Conservation (phyloP, 2,329 filamentous ascomycete genomes). For the Seiridium cupressi region DNA sequence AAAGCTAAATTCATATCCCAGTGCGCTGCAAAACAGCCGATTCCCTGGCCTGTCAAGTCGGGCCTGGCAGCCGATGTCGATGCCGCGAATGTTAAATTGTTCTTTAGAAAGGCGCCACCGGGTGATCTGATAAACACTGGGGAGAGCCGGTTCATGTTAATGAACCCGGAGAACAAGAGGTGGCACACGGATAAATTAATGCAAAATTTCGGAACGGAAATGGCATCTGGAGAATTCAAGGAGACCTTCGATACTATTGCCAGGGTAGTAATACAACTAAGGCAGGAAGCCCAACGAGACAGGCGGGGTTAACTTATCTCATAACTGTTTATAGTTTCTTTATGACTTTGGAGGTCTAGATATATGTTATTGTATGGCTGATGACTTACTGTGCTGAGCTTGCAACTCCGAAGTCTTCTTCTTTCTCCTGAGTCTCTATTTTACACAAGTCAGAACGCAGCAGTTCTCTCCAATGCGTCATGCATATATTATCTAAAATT, state of each 20-base stretch:
- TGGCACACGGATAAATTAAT: conserved; percentile 5
- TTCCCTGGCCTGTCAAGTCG: conserved; percentile 17
- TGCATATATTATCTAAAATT: no score
- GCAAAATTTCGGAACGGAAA: neutral
- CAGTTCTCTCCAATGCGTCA: no score
- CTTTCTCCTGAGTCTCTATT: no score
- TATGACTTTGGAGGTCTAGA: neutral
- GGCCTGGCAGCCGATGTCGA: conserved; percentile 12
- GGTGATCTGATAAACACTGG: conserved; percentile 4
- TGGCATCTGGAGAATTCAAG: neutral
- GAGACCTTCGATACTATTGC: neutral
- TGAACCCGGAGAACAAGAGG: conserved; percentile 8
- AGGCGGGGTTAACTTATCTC: neutral
- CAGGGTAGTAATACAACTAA: neutral
- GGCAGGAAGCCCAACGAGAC: neutral
- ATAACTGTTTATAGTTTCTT: no score
- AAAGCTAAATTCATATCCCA: neutral
- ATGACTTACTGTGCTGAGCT: no score
- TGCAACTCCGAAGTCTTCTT: no score
- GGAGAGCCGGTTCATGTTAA: conserved; percentile 11
- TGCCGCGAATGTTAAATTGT: conserved; percentile 13
- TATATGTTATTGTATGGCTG: neutral
- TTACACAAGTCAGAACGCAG: no score
- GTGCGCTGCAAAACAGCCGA: neutral
- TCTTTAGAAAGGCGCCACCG: conserved; percentile 15